These are phyloP conservation scores for Xylaria telfairii DNA, from an alignment of 495 filamentous ascomycete genomes.

Conservation along the genomic window DNA sequence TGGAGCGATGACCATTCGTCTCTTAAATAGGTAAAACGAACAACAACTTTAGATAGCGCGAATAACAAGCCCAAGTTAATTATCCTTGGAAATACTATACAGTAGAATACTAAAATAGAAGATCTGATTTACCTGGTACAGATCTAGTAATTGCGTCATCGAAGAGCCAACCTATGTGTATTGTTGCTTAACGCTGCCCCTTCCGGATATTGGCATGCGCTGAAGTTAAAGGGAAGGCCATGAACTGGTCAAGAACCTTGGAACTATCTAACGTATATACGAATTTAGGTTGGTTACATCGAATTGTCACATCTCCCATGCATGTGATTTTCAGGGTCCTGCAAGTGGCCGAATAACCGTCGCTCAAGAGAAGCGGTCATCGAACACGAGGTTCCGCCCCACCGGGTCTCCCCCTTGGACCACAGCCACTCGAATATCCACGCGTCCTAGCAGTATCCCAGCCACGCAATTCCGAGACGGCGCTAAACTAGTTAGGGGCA, in stretches of 20 bases:
- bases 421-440: conserved; percentile 13
- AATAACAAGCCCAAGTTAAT: not conserved
- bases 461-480: conserved; percentile 8
- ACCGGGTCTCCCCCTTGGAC: not conserved
- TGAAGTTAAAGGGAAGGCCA: not conserved
- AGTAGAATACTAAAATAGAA: not conserved
- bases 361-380: not conserved
- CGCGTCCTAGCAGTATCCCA: too few relatives aligned
- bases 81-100: not conserved
- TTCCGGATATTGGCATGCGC: not conserved
- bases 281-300: too few relatives aligned
- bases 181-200: not conserved
- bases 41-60: not conserved
- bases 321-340: conserved; percentile 19
- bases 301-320: not conserved
- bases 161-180: not conserved
- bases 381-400: conserved; percentile 10
- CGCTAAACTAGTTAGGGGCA: not conserved
- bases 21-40: not conserved
- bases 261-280: too few relatives aligned
- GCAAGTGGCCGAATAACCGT: not conserved
- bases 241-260: not conserved
- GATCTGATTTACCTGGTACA: not conserved
- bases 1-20: too few relatives aligned
- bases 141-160: not conserved